Evolutionary conservation across 140 eudicot genomes (phyloP), one percentile per base, ranked within the genome.

Genomic region (Flaveria floridana): DNA sequence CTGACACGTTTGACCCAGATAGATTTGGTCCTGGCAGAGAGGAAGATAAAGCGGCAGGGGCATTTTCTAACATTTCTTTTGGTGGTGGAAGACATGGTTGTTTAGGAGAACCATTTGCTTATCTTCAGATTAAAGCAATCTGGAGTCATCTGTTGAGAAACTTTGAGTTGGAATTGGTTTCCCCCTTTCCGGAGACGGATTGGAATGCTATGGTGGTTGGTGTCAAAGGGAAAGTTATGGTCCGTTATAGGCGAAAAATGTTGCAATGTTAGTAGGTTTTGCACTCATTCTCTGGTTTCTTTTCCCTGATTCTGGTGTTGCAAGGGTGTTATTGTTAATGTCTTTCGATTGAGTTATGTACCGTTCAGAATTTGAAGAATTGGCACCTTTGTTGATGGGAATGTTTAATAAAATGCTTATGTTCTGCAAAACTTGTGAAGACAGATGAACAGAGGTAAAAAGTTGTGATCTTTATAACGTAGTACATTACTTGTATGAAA

Each of bases 171-270:
- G 96, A 91, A 76, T 77, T 91, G 67, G 53, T 88, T 39, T 91
- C 97, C 21, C 97, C 94, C 7, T 91, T 91, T 47, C 97, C 97
- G 1, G 97, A 91, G 78, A 85, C 81, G 2, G 96, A 91, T 53
- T 91, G 97, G 93, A 88, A 91, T 28, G 97, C 97, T 7, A 88
- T 91, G 96, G 97, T 91, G 66, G 97, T 89, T 42, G 97, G 95
- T 26, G 95, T 91, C 34, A 91, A 85, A 65, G 96, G 97, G 64
- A 82, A 92, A 71, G 92, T 92, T 46, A 92, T 88, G 97, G 97
- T 93, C 39, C 77, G 96, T 74, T 93, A 90, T 86, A 93, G 90
- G 86, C 87, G 97, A 74, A 82, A 88, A 71, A 77, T 83, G 23
- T 66, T 76, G n/a, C 34, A 55, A 7, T 63, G 50, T 68, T 80